Percentiles rank a stretch among this genome's conserved stretches.
Conservation (phyloP, 352 stramenopile species). For the Bremia lactucae region DNA sequence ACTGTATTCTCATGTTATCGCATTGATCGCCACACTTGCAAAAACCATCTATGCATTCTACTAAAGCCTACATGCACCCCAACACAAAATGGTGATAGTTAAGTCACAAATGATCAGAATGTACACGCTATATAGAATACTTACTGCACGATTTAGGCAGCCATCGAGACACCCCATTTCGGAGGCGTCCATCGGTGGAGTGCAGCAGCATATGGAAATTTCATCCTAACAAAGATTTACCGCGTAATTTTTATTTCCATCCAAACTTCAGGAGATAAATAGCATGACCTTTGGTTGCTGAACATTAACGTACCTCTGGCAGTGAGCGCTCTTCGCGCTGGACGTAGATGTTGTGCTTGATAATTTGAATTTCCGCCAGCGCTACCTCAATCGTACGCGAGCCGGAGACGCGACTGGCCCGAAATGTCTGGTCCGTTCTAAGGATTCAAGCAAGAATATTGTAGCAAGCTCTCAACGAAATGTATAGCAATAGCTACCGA, state of each 20-base stretch:
- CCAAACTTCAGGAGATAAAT: background rate
- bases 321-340: conserved; percentile 47
- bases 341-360: conserved; percentile 63
- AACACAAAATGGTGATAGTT: background rate
- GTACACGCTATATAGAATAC: background rate
- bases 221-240: conserved; percentile 39
- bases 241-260: background rate
- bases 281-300: background rate
- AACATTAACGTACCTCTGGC: conserved; percentile 23
- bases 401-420: conserved; percentile 51
- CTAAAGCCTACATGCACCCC: conserved; percentile 30
- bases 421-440: conserved; percentile 30
- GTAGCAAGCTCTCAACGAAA: conserved; percentile 1
- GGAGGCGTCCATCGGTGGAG: conserved; percentile 18
- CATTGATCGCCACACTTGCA: conserved; percentile 58
- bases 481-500: background rate
- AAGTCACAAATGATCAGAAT: background rate
- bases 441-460: conserved; percentile 2
- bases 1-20: conserved; percentile 71
- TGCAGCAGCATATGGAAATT: conserved; percentile 49
- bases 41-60: conserved; percentile 49
- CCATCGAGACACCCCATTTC: conserved; percentile 53
- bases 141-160: conserved; percentile 67
- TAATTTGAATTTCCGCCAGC: conserved; percentile 61
- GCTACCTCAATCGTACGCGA: conserved; percentile 56